Conservation (phyloP, 2,329 filamentous ascomycete genomes). For the Penicillium concentricum region DNA sequence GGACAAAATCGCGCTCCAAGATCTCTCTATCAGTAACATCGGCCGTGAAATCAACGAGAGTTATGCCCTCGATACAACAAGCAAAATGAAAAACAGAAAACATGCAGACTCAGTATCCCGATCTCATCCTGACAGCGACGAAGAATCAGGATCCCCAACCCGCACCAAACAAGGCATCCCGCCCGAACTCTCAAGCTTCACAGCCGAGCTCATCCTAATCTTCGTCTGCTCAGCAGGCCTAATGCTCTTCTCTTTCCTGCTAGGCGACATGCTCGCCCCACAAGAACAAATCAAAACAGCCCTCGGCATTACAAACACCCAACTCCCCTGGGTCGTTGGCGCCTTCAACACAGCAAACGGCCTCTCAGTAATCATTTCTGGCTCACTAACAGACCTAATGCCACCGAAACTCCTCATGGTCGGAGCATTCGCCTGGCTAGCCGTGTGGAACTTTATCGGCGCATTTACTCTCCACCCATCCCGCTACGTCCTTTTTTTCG, state of each 20-base stretch:
- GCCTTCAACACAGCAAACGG: constrained; percentile 45
- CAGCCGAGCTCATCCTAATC: constrained; percentile 43
- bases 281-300: constrained; percentile 40
- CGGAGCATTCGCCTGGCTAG: constrained; percentile 45
- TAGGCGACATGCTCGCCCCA: constrained; percentile 44
- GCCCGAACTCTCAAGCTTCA: constrained; percentile 41
- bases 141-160: constrained; percentile 21
- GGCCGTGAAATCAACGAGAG: constrained; percentile 9
- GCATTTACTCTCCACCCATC: constrained; percentile 39
- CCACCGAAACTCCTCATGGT: constrained; percentile 45
- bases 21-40: constrained; percentile 17
- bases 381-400: constrained; percentile 39
- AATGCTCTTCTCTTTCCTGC: constrained; percentile 44
- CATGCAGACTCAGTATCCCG: constrained; percentile 10
- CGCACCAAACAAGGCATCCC: constrained; percentile 36
- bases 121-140: constrained; percentile 12
- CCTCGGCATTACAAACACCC: constrained; percentile 40
- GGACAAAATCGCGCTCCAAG: constrained; percentile 18
- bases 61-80: constrained; percentile 16
- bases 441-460: constrained; percentile 41
- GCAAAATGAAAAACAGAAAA: constrained; percentile 20
- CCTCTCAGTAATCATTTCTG: constrained; percentile 44
- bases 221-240: constrained; percentile 45
- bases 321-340: constrained; percentile 47
- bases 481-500: constrained; percentile 37